Percentiles rank a stretch among this genome's conserved stretches.
Evolutionary conservation across 768 basidiomycete species (phyloP).

Genomic region (Suillus subaureus): DNA sequence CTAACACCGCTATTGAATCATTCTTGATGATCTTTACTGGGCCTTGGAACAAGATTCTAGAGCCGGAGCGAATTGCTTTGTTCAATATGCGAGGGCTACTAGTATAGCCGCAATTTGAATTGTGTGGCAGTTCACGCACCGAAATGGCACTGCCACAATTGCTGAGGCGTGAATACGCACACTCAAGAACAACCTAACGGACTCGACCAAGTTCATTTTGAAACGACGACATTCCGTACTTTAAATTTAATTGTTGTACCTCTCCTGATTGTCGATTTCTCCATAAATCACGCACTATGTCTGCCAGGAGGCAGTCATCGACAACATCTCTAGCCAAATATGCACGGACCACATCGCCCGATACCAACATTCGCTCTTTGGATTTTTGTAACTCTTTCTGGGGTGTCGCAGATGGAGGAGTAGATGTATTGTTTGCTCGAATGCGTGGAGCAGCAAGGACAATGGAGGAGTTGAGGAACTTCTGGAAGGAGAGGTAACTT

Average conservation of each 20-base stretch:
- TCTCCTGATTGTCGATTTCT: constrained; percentile 16
- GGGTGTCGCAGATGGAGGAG: constrained; percentile 85
- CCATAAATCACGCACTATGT: constrained; percentile 44
- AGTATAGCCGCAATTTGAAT: background rate
- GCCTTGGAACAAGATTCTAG: constrained; percentile 46
- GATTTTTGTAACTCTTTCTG: constrained; percentile 99
- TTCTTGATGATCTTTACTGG: constrained; percentile 58
- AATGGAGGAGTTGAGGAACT: constrained; percentile 83
- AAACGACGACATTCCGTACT: constrained; percentile 17
- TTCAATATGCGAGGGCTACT: background rate
- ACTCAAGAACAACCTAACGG: constrained; percentile 2
- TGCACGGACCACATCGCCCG: constrained; percentile 55
- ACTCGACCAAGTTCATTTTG: constrained; percentile 4
- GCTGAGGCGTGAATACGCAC: constrained; percentile 11
- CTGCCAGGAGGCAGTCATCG: constrained; percentile 78
- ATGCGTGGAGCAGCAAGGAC: constrained; percentile 86
- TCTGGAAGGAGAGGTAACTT: constrained; percentile 92
- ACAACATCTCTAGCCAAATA: constrained; percentile 79
- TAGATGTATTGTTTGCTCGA: constrained; percentile 87
- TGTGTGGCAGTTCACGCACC: constrained; percentile 4
- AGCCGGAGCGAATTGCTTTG: background rate
- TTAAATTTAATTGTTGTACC: constrained; percentile 20
- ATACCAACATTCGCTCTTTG: constrained; percentile 49
- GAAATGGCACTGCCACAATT: constrained; percentile 2
- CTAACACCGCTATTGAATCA: constrained; percentile 47